Evolutionary conservation across 306 rosid species (phyloP).

Genomic region (Acmispon strigosus): DNA sequence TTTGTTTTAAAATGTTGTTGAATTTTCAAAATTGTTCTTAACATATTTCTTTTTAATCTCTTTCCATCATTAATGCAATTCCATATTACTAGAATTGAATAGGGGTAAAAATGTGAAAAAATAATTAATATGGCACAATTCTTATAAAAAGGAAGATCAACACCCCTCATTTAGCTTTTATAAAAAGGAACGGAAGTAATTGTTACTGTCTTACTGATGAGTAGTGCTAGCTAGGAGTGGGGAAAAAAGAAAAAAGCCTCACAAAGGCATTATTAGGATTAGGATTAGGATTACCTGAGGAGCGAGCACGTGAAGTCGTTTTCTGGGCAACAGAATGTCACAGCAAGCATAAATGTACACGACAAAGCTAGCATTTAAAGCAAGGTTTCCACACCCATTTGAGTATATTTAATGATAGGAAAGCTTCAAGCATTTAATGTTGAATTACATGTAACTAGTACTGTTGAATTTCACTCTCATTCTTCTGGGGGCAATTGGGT

Average conservation of each 20-base stretch:
- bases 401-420: conserved; percentile 31
- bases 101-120: no score
- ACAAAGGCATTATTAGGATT: neutral
- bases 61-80: no score
- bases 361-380: conserved; percentile 34
- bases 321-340: conserved; percentile 44
- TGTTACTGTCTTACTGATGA: neutral
- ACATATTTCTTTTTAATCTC: no score
- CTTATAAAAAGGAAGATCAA: no score
- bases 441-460: neutral
- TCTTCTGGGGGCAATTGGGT: neutral
- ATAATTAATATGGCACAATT: no score
- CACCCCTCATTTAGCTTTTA: no score
- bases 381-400: conserved; percentile 26
- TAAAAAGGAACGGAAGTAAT: no score
- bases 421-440: conserved; percentile 16
- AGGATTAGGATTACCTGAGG: neutral
- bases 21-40: no score
- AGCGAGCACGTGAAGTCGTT: conserved; percentile 31
- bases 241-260: neutral
- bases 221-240: neutral
- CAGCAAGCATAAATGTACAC: conserved; percentile 31
- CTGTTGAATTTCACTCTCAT: neutral
- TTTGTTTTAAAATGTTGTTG: no score
- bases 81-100: no score